These are phyloP conservation scores for Astrothelium macrocarpum DNA, from an alignment of 495 filamentous ascomycete species.

Conservation along the genomic window DNA sequence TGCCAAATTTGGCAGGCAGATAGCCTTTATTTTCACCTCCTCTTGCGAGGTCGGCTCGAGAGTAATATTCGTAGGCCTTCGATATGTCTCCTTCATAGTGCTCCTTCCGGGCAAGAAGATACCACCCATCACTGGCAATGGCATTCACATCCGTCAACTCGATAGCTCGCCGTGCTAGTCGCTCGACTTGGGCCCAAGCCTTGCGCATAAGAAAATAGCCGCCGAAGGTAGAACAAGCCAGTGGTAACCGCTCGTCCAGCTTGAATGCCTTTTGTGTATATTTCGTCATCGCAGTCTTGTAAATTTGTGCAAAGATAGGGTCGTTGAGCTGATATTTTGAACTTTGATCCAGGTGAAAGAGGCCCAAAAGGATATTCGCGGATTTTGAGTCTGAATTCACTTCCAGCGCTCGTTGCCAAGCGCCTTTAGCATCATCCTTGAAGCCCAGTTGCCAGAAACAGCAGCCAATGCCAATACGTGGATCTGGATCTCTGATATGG, in stretches of 20 bases:
- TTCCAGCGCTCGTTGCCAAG: constrained; percentile 82
- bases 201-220: constrained; percentile 77
- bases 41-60: constrained; percentile 76
- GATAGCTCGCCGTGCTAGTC: constrained; percentile 83
- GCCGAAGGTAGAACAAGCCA: constrained; percentile 84
- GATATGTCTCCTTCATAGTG: constrained; percentile 62
- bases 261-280: constrained; percentile 94
- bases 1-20: constrained; percentile 84
- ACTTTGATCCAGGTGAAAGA: constrained; percentile 78
- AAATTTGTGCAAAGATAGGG: constrained; percentile 66
- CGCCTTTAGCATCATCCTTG: constrained; percentile 81
- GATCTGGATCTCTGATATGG: constrained; percentile 85
- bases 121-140: constrained; percentile 95
- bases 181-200: constrained; percentile 66
- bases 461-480: constrained; percentile 86
- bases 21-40: constrained; percentile 82
- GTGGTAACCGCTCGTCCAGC: constrained; percentile 81
- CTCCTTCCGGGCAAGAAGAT: constrained; percentile 78
- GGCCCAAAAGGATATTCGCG: constrained; percentile 78
- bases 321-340: constrained; percentile 66
- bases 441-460: constrained; percentile 91
- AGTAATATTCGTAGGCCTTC: constrained; percentile 71
- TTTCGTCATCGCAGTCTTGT: constrained; percentile 87
- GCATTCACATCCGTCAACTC: constrained; percentile 90
- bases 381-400: constrained; percentile 84